Evolutionary conservation across 179 eudicot species (phyloP).

Genomic region (Silene noctiflora): DNA sequence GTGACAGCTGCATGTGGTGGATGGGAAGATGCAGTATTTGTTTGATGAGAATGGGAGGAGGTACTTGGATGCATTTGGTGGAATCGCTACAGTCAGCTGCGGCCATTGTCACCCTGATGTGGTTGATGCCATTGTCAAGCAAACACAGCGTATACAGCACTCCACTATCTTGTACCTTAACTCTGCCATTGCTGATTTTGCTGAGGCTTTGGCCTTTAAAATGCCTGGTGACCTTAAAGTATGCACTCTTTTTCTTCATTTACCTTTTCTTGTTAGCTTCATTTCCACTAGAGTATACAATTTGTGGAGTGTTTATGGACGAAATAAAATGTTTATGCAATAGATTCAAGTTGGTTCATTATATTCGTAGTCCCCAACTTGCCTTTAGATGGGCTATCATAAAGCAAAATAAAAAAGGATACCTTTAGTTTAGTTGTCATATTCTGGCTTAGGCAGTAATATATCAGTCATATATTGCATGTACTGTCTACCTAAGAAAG

Average conservation of each 20-base stretch:
- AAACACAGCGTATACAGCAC: constrained; percentile 69
- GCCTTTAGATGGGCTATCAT: too few relatives aligned
- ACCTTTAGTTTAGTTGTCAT: too few relatives aligned
- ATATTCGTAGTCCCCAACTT: too few relatives aligned
- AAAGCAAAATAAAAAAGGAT: too few relatives aligned
- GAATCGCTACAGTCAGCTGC: constrained; percentile 76
- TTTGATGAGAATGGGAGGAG: constrained; percentile 78
- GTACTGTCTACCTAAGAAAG: too few relatives aligned
- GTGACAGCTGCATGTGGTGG: constrained; percentile 68
- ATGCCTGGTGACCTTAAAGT: constrained; percentile 90
- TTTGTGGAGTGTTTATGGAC: too few relatives aligned
- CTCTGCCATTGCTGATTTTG: constrained; percentile 72
- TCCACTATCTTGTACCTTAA: constrained; percentile 75
- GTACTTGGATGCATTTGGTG: constrained; percentile 81
- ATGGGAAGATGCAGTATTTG: constrained; percentile 89
- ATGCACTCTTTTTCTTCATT: background rate
- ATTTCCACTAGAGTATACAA: too few relatives aligned
- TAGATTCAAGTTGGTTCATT: too few relatives aligned
- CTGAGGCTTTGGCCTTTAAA: constrained; percentile 83
- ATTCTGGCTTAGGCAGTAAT: too few relatives aligned
- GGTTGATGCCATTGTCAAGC: constrained; percentile 62
- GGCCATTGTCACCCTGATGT: constrained; percentile 97
- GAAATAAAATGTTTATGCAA: too few relatives aligned
- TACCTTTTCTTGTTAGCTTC: too few relatives aligned
- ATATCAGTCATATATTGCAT: too few relatives aligned